These are phyloP conservation scores for Thermothielavioides terrestris DNA, from an alignment of 495 filamentous ascomycete species.

Conservation along the genomic window DNA sequence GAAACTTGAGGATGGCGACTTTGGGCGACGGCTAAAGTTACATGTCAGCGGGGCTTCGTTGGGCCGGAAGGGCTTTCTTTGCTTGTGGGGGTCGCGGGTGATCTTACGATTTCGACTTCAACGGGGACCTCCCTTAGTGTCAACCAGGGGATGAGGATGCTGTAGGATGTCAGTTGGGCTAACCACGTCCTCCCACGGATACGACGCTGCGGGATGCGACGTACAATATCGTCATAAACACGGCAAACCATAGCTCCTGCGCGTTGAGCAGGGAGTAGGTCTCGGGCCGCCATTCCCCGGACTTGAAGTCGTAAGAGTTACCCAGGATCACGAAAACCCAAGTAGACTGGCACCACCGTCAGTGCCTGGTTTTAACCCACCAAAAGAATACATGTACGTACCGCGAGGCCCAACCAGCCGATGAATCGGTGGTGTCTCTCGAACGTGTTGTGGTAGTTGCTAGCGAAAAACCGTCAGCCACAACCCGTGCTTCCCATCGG, in stretches of 20 bases:
- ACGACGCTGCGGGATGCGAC: too few relatives aligned
- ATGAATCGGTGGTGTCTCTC: constrained; percentile 39
- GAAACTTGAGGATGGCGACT: constrained; percentile 34
- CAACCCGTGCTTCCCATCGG: too few relatives aligned
- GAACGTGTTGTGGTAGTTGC: constrained; percentile 33
- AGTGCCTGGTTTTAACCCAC: neutral
- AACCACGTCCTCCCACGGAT: too few relatives aligned
- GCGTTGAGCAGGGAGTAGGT: constrained; percentile 31
- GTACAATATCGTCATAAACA: constrained; percentile 39
- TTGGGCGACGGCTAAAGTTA: constrained; percentile 31
- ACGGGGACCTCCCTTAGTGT: constrained; percentile 37
- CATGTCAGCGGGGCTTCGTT: constrained; percentile 9
- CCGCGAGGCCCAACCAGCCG: constrained; percentile 37
- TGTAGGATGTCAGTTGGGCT: constrained; percentile 20
- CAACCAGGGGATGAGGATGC: constrained; percentile 37
- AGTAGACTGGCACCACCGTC: constrained; percentile 24
- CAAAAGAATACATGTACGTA: constrained; percentile 11
- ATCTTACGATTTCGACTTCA: constrained; percentile 34
- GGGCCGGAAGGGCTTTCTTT: neutral
- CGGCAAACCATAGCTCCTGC: constrained; percentile 39
- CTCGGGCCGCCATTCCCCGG: constrained; percentile 27
- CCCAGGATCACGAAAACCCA: constrained; percentile 37
- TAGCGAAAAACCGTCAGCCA: constrained; percentile 5
- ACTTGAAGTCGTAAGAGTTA: constrained; percentile 32
- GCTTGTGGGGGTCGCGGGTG: neutral